Conservation (phyloP, 2,329 filamentous ascomycete species). For the Colletotrichum incanum region DNA sequence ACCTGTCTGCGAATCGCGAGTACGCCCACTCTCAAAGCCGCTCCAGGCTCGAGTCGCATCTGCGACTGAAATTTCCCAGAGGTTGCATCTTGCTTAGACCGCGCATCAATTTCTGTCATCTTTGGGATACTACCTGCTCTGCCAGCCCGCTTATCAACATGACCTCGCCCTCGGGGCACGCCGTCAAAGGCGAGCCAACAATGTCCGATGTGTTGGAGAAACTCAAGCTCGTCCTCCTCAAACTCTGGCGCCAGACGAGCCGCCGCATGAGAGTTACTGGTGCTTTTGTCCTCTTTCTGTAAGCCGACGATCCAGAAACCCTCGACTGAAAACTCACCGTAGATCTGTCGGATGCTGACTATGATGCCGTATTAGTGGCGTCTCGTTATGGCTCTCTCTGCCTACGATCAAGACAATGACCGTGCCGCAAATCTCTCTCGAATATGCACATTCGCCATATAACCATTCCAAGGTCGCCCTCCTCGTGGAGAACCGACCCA, state of each 20-base stretch:
- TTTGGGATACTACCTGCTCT: background rate
- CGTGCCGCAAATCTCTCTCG: conserved; percentile 51
- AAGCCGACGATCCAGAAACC: conserved; percentile 40
- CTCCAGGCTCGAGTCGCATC: conserved; percentile 4
- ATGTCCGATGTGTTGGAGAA: conserved; percentile 46
- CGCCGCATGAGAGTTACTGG: conserved; percentile 53
- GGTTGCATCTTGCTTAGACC: background rate
- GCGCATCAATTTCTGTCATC: background rate
- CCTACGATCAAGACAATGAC: conserved; percentile 45
- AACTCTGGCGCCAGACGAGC: conserved; percentile 53
- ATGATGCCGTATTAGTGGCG: conserved; percentile 25
- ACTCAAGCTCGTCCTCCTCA: conserved; percentile 45
- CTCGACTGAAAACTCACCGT: background rate
- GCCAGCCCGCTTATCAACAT: conserved; percentile 24
- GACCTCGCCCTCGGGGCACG: conserved; percentile 16
- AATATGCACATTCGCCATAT: conserved; percentile 56
- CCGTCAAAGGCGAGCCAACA: conserved; percentile 41
- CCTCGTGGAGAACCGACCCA: conserved; percentile 67
- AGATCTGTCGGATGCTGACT: conserved; percentile 12
- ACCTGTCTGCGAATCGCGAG: conserved; percentile 25
- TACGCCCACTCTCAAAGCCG: conserved; percentile 19
- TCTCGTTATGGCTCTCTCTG: conserved; percentile 45
- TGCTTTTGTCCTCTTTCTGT: conserved; percentile 52
- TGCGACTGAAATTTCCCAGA: background rate
- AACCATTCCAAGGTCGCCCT: conserved; percentile 70